Conservation (phyloP, 345 rosid species). For the Eucalyptus cloeziana region DNA sequence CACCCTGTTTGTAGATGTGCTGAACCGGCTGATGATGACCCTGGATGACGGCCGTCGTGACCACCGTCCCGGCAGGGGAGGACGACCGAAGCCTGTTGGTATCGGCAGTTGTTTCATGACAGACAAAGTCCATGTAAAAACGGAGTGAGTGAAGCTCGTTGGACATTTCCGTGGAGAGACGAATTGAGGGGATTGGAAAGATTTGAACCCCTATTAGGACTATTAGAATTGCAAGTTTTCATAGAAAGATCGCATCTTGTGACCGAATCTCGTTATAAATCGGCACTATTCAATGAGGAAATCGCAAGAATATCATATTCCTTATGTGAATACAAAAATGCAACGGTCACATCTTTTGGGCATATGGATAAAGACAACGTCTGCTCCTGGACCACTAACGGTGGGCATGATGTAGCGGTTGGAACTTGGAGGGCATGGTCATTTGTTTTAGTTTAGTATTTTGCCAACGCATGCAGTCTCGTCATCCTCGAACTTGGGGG, state of each 20-base stretch:
- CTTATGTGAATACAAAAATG: background rate
- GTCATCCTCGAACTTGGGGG: background rate
- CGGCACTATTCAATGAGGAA: background rate
- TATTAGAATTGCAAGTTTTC: background rate
- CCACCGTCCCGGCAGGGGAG: rapidly evolving
- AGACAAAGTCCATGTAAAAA: rapidly evolving
- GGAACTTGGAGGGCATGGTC: background rate
- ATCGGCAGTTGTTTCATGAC: background rate
- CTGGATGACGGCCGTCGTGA: background rate
- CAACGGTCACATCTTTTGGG: background rate
- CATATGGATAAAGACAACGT: background rate
- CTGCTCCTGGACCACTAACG: background rate
- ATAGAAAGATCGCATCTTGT: background rate
- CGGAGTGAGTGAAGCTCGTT: background rate
- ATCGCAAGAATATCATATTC: background rate
- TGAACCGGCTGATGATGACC: background rate
- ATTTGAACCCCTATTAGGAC: background rate
- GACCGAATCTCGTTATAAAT: background rate
- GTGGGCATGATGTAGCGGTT: background rate
- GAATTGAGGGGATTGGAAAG: background rate
- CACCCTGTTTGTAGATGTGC: background rate
- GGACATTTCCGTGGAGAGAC: background rate
- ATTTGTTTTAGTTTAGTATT: background rate
- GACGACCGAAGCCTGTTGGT: rapidly evolving
- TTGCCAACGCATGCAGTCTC: background rate